Percentiles rank a stretch among this genome's conserved stretches.
Conservation (phyloP, 352 stramenopile genomes). For the Pythium folliculosum region DNA sequence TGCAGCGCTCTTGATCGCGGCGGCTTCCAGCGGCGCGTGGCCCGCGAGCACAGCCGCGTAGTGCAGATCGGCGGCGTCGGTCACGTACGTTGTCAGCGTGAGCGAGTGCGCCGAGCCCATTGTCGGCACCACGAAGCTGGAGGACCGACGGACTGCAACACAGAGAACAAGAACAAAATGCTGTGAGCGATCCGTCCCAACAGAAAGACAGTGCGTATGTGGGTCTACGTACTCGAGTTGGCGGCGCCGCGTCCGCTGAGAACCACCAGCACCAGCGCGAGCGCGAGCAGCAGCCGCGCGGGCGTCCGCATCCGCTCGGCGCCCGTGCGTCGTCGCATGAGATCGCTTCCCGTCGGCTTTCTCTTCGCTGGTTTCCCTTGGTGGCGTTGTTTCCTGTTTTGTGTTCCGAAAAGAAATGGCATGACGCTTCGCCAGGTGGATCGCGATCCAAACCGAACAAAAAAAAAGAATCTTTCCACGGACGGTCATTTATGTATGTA, state of each 20-base stretch:
- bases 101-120: slow-evolving; percentile 45
- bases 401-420: neutral
- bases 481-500: neutral
- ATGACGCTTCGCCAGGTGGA: slow-evolving; percentile 15
- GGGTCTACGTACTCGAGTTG: slow-evolving; percentile 21
- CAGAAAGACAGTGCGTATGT: neutral
- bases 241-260: neutral
- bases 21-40: slow-evolving; percentile 39
- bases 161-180: neutral
- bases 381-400: neutral
- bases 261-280: slow-evolving; percentile 11
- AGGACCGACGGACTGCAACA: slow-evolving; percentile 26
- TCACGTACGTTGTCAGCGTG: slow-evolving; percentile 74
- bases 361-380: neutral
- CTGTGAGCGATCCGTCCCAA: neutral
- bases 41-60: slow-evolving; percentile 58
- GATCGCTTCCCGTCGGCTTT: neutral
- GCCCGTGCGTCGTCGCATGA: slow-evolving; percentile 6
- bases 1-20: slow-evolving; percentile 46
- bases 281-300: neutral
- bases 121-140: slow-evolving; percentile 58
- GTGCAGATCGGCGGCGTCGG: slow-evolving; percentile 68
- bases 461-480: slow-evolving; percentile 19
- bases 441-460: slow-evolving; percentile 12
- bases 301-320: neutral